Base-by-base conservation (phyloP, 1,284 basidiomycete species). In the Schizophyllum commune region DNA sequence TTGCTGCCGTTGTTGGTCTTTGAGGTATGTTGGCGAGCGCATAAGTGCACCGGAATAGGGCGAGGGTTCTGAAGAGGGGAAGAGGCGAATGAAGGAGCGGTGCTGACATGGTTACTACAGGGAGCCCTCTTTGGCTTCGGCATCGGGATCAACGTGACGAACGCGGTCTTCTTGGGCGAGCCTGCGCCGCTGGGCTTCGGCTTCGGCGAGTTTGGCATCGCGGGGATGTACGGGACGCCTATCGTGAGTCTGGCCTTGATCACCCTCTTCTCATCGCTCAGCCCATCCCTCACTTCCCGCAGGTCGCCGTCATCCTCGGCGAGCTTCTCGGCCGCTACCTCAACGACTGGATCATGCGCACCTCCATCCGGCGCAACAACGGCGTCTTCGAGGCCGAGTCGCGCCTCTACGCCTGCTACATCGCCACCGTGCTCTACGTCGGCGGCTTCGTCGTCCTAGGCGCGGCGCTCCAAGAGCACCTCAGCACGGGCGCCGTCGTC, bases 91-190 rank as follows among this genome's bases (percentile, higher is more conserved):
- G n/a, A n/a, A n/a, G n/a, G n/a, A n/a, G n/a, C n/a, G n/a, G n/a
- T n/a, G n/a, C n/a, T 27, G 27, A 27, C 5, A 27, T 3, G 5
- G 2, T 3, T 27, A 2, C 5, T 27, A 27, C 27, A 84, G 82
- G 83, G 79, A 9, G 71, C 82, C 62, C 65, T 88, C 3, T 89
- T 90, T 68, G 88, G 87, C 2, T 90, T 89, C 68, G 69, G 77
- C 47, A 86, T 91, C 60, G 89, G 89, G 47, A 83, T 91, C 60
- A 90, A 91, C 64, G 88, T 89, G 62, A 91, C 89, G 4, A 87
- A 86, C 58, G 84, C 82, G 0, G 85, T 89, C 6, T 89, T 90
- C 73, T 72, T 89, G 17, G 84, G 81, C 1, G 74, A 74, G 0
- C 85, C 86, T 0, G 71, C 75, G 0, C 85, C 84, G 0, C 70